Evolutionary conservation across 768 basidiomycete species (phyloP), one percentile per base, ranked within the genome.

Genomic region (Lactarius hatsudake): DNA sequence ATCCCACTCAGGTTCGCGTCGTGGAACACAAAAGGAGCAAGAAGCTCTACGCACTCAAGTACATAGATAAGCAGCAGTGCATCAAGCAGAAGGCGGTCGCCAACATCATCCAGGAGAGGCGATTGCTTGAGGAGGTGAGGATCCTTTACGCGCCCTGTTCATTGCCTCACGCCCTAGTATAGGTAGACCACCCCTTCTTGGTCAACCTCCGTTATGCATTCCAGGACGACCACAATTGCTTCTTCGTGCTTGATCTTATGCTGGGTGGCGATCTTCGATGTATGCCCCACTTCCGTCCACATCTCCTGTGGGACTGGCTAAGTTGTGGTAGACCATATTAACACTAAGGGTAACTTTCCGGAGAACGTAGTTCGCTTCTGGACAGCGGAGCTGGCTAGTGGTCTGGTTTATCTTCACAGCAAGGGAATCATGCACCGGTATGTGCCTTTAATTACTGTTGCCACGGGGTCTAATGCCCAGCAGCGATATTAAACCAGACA

Each of bases 181-280:
- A 93, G 90, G 87, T 97, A 70, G 91, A 95, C 76, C 92, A 95
- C 73, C 87, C 93, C 26, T 96, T 93, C 75, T 79, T 96, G 56
- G 91, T 93, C 68, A 96, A 96, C 77, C 76, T 96, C 71, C 89
- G 93, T 43, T 97, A 96, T 75, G 96, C 96, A 6, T 98, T 98
- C 76, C 96, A 98, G 76, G 96, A 98, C 74, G 96, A 97, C 72
- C 89, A 92, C 71, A 96, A 97, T 76, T 96, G 96, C 73, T 98
- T 98, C 82, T 97, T 98, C 79, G 95, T 98, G 8, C 81, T 98
- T 64, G 96, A 98, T 76, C 84, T 98, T 58, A 97, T 97, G 95
- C 81, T 97, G 0, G 96, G 96, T 36, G 96, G 96, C 13, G 94
- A 98, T 78, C 79, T 98, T 72, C 85, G 96, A 77, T 91, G 89